These are phyloP conservation scores for Sisymbrium altissimum DNA, from an alignment of 345 rosid genomes.

Conservation along the genomic window DNA sequence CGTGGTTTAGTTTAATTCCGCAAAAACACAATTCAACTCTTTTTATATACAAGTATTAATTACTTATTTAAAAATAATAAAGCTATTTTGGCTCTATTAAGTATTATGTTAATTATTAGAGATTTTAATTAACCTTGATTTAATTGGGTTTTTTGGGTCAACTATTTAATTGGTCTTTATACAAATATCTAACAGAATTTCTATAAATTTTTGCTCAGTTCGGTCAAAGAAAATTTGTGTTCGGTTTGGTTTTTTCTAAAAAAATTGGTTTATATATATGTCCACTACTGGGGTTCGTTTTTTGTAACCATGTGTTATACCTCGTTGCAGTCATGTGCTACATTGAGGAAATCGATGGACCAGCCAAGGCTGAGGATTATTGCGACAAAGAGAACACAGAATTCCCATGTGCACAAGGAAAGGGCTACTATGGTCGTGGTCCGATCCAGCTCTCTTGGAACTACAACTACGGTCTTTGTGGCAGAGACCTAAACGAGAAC, in stretches of 20 bases:
- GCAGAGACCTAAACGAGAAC: slow-evolving; percentile 42
- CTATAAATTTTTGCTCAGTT: neutral
- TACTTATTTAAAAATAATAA: too few species aligned
- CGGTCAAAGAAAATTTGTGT: too few species aligned
- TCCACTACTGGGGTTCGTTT: neutral
- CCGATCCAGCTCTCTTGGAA: slow-evolving; percentile 63
- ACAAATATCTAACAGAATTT: neutral
- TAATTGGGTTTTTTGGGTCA: too few species aligned
- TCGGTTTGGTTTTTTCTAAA: neutral
- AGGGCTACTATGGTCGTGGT: slow-evolving; percentile 61
- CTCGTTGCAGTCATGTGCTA: slow-evolving; percentile 46
- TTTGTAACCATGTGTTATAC: neutral
- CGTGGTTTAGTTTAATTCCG: too few species aligned
- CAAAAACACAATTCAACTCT: neutral
- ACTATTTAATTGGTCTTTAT: too few species aligned
- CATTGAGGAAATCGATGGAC: slow-evolving; percentile 52
- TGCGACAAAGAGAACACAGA: slow-evolving; percentile 37
- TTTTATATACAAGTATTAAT: neutral
- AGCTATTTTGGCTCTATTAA: too few species aligned
- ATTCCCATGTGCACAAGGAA: slow-evolving; percentile 50
- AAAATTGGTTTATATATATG: neutral
- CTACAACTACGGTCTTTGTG: slow-evolving; percentile 58
- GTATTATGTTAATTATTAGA: too few species aligned
- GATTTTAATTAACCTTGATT: too few species aligned
- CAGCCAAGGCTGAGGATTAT: slow-evolving; percentile 30